Evolutionary conservation across 164 flowering plant species (phyloP), one percentile per base, ranked within the genome.

Genomic region (Echeveria elegans): DNA sequence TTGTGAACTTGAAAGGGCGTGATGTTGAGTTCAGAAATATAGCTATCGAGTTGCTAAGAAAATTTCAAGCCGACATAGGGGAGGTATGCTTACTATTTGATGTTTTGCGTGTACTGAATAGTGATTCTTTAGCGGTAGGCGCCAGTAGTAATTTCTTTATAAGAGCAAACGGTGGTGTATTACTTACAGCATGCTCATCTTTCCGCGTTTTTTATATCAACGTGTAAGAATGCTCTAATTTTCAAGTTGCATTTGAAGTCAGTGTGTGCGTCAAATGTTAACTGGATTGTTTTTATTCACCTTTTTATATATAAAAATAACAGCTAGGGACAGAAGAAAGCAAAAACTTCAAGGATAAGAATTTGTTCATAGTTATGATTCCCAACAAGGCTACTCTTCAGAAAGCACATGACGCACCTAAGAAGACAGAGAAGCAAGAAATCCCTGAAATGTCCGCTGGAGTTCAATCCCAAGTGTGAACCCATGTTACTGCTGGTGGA

Each of bases 1-100:
- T 89, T 63, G 97, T 94, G 71, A 82, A 83, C 73, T 73, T 90
- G 78, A 94, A 91, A 81, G 98, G 98, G 18, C 91, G 97, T 47
- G 88, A 88, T 77, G 86, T 88, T 64, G 85, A 85, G 41, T 91
- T 86, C 80, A 82, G 86, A 72, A 86, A 87, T 65, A 86, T 73
- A 37, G 98, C 97, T n/a, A 86, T 91, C 68, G 95, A 86, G 83
- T 93, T 91, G 31, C 70, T 91, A 72, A 85, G 56, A 75, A 82
- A 91, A 41, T 91, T 94, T 68, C 97, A 85, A 75, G 76, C 73
- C 71, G 98, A 90, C 59, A 52, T 90, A 63, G 98, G 96, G 21
- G 97, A 94, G 97, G 98, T 94, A 82, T 32, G 58, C 16, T 40
- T 47, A n/a, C n/a, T n/a, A n/a, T n/a, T n/a, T n/a, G n/a, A n/a